Conservation (phyloP, 2,329 filamentous ascomycete species). For the Aspergillus hiratsukae region DNA sequence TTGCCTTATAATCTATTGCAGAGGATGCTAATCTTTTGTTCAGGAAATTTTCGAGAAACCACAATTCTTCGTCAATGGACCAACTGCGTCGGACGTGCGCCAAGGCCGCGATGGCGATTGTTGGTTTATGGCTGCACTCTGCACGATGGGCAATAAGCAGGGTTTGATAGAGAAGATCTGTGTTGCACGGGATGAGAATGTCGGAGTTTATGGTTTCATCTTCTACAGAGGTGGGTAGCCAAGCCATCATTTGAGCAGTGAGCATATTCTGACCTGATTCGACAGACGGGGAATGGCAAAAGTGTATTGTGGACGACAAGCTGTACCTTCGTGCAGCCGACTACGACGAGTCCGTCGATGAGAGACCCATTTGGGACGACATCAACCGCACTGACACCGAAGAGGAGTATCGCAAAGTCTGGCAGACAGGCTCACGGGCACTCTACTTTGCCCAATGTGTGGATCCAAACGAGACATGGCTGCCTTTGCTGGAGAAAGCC, state of each 20-base stretch:
- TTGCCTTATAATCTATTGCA: neutral
- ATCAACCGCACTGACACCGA: slow-evolving; percentile 70
- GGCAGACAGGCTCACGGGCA: slow-evolving; percentile 71
- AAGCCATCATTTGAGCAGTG: neutral
- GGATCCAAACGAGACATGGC: slow-evolving; percentile 76
- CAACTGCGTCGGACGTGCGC: slow-evolving; percentile 70
- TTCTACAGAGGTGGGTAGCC: slow-evolving; percentile 60
- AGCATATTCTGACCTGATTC: neutral
- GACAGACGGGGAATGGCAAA: slow-evolving; percentile 80
- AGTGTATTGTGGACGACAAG: slow-evolving; percentile 88
- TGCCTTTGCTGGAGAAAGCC: slow-evolving; percentile 75
- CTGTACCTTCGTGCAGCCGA: slow-evolving; percentile 77
- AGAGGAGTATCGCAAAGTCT: slow-evolving; percentile 64
- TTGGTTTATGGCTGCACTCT: slow-evolving; percentile 79
- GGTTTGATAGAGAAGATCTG: slow-evolving; percentile 69
- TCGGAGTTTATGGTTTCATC: slow-evolving; percentile 82
- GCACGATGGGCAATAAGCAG: slow-evolving; percentile 68
- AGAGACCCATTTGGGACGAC: slow-evolving; percentile 69
- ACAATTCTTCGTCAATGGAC: slow-evolving; percentile 71
- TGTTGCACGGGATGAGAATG: slow-evolving; percentile 65
- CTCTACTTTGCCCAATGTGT: slow-evolving; percentile 74
- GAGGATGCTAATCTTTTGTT: neutral
- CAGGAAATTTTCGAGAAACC: slow-evolving; percentile 74
- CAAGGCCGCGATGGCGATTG: slow-evolving; percentile 78
- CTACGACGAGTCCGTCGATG: slow-evolving; percentile 73